Conservation (phyloP, 768 basidiomycete species). For the Melanogaster broomeanus region DNA sequence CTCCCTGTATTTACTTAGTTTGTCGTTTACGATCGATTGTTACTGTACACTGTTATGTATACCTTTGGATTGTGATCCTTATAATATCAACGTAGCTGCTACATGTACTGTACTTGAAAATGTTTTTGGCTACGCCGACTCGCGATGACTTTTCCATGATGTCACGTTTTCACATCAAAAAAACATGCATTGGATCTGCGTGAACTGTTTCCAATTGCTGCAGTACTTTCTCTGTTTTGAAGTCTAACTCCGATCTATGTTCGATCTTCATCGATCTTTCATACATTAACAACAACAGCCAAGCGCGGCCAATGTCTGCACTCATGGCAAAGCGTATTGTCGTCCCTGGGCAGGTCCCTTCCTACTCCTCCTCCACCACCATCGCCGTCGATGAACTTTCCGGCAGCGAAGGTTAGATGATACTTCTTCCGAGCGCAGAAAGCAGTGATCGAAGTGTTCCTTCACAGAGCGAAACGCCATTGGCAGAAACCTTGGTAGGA, state of each 20-base stretch:
- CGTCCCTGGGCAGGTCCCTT: not conserved
- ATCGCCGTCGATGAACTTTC: not conserved
- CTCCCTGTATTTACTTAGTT: too few relatives aligned
- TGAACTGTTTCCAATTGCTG: not conserved
- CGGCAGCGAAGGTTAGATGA: constrained; percentile 21
- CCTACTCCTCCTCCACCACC: not conserved
- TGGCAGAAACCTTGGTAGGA: constrained; percentile 9
- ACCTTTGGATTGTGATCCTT: too few relatives aligned
- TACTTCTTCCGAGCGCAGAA: constrained; percentile 1
- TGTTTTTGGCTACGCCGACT: too few relatives aligned
- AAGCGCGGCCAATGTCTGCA: not conserved
- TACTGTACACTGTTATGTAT: constrained; percentile 18
- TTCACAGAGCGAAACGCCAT: constrained; percentile 11
- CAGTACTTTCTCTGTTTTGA: not conserved
- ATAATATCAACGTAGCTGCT: too few relatives aligned
- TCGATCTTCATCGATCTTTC: not conserved
- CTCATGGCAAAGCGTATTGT: constrained; percentile 8
- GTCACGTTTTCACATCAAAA: constrained; percentile 9
- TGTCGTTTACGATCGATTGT: not conserved
- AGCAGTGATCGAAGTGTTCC: constrained; percentile 3
- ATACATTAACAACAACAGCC: too few relatives aligned
- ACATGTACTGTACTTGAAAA: too few relatives aligned
- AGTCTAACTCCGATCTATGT: too few relatives aligned
- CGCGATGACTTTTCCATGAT: not conserved
- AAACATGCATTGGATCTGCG: too few relatives aligned